Percentiles rank a stretch among this genome's conserved stretches.
These are phyloP conservation scores for Pleurotus salmoneostramineus DNA, from an alignment of 768 basidiomycete species.

Conservation along the genomic window DNA sequence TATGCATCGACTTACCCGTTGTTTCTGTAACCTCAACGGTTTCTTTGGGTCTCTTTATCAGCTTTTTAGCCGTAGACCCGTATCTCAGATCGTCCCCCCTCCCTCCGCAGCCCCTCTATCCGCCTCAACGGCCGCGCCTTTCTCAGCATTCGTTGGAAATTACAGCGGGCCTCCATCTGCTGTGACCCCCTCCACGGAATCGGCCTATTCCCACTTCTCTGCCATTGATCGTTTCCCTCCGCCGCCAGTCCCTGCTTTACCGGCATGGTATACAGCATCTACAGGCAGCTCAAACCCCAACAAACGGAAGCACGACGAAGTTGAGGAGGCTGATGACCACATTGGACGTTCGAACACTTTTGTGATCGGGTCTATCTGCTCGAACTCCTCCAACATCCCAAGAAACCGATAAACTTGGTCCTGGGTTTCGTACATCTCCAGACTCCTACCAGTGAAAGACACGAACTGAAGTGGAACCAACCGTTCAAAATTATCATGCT, in stretches of 20 bases:
- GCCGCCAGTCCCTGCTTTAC: background rate
- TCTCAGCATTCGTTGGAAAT: slow-evolving; percentile 2
- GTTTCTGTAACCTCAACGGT: no score
- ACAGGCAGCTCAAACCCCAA: background rate
- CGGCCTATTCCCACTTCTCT: background rate
- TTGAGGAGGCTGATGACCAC: background rate
- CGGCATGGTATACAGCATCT: background rate
- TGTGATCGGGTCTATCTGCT: background rate
- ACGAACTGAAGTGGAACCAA: no score
- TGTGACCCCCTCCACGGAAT: background rate
- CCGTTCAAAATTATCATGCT: no score
- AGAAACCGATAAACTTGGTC: no score
- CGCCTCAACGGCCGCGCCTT: slow-evolving; percentile 1
- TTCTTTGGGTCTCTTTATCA: no score
- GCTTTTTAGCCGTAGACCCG: background rate
- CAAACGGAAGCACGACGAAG: background rate
- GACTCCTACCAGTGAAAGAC: no score
- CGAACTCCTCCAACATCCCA: no score
- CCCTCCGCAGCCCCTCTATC: background rate
- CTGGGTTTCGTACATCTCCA: no score
- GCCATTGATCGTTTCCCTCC: slow-evolving; percentile 3
- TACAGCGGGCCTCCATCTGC: background rate
- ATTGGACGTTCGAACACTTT: slow-evolving; percentile 1
- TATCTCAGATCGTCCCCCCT: background rate
- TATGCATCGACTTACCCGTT: no score